Evolutionary conservation across 2,329 filamentous ascomycete genomes (phyloP), one percentile per base, ranked within the genome.

Genomic region (Aureobasidium sp.): DNA sequence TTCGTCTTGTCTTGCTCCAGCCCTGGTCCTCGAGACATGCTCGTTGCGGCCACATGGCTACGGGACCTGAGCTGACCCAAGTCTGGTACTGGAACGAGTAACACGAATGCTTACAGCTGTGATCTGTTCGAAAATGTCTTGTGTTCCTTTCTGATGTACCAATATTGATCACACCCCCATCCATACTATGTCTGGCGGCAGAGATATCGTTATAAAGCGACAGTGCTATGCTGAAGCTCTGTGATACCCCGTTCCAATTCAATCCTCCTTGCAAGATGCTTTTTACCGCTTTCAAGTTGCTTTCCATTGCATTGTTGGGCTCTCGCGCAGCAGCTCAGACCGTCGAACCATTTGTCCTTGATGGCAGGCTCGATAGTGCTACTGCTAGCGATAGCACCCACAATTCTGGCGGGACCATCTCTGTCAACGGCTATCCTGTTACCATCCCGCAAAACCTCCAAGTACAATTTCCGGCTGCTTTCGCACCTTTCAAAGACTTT

Each of bases 381-480:
- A 66, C 62, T 12, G 62, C 66, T 15, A 64, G 64, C 12, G 32
- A 58, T 15, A 53, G 62, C n/a, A 69, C 69, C 8, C 73, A 67
- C 70, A 82, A 82, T 65, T 72, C 74, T 7, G 80, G 79, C 23
- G 80, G 80, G 9, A 70, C 70, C 15, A 75, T 82, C 17, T 68
- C 68, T 0, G 75, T 82, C 55, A 79, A 78, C 51, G 77, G 77
- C 0, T 79, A 76, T 66, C 71, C 66, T 17, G 75, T 82, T 50
- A 73, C 68, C 10, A 77, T 82, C 2, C 80, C 80, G 3, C 74
- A 80, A 68, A 82, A 82, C 63, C 65, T 81, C 27, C 74, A 80
- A 9, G 77, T 80, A 3, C 75, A 80, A 55, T 81, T 82, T 44
- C 79, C 79, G 0, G 76, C 75, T 3, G 74, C 76, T 13, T 79